phyloP scores from a whole-genome alignment of 441 rosid genomes.

The Pelargonium australe region DNA sequence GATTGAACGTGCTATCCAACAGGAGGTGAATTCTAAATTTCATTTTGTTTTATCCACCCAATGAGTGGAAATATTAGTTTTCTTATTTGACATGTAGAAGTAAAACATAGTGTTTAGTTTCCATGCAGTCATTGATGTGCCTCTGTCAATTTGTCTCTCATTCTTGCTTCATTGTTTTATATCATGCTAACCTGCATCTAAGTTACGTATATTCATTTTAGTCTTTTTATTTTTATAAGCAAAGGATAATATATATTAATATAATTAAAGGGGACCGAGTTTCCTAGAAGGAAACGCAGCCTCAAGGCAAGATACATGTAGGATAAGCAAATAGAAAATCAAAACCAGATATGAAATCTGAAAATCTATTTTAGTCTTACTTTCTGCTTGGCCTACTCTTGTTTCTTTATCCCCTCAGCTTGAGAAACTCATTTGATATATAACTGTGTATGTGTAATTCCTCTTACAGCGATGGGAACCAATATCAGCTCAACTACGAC shows the following conservation, averaged over 20 bases:
- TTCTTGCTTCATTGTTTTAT: background rate
- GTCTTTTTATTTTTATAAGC: background rate
- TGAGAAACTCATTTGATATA: background rate
- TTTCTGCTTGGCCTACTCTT: background rate
- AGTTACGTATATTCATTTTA: background rate
- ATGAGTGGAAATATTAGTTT: background rate
- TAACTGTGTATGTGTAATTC: conserved; percentile 10
- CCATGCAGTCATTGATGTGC: background rate
- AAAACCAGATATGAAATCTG: too few species aligned
- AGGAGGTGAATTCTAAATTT: conserved; percentile 55
- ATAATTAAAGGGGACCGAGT: too few species aligned
- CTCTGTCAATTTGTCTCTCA: background rate
- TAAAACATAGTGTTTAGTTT: conserved; percentile 6
- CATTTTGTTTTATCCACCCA: conserved; percentile 4
- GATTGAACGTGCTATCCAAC: conserved; percentile 95
- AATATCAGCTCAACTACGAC: conserved; percentile 90
- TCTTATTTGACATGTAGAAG: conserved; percentile 9
- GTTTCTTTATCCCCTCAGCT: conserved; percentile 5
- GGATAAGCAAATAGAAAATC: too few species aligned
- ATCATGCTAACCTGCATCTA: background rate
- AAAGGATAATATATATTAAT: too few species aligned
- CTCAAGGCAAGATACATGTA: too few species aligned
- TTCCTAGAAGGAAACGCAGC: too few species aligned
- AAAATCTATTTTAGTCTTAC: conserved; percentile 19
- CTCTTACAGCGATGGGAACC: conserved; percentile 79